Percentiles rank a stretch among this genome's conserved stretches.
Evolutionary conservation across 495 filamentous ascomycete genomes (phyloP).

Genomic region (Penicillium cinerascens): DNA sequence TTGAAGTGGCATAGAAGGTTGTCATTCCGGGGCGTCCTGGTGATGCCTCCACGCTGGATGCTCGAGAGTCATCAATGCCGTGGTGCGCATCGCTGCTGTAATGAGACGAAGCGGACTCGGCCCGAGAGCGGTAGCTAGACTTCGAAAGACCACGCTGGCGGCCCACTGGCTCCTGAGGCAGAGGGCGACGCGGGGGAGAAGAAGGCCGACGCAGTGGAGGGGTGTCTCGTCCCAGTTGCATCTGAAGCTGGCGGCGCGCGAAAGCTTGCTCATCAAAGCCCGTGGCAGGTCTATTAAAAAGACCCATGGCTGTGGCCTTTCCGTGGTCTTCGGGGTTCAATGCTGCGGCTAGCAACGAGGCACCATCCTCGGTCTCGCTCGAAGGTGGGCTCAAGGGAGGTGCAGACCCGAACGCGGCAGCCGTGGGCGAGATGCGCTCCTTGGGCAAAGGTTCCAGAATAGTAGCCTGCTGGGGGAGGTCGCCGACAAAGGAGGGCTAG

Average conservation of each 20-base stretch:
- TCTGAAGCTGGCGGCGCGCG: slow-evolving; percentile 71
- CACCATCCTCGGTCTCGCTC: slow-evolving; percentile 62
- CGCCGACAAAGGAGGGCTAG: slow-evolving; percentile 50
- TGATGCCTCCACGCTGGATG: slow-evolving; percentile 30
- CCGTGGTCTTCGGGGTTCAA: slow-evolving; percentile 75
- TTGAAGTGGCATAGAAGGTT: slow-evolving; percentile 45
- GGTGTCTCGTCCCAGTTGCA: slow-evolving; percentile 63
- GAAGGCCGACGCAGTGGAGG: slow-evolving; percentile 35
- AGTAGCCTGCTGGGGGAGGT: slow-evolving; percentile 30
- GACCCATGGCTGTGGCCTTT: slow-evolving; percentile 80
- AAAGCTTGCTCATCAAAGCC: slow-evolving; percentile 83
- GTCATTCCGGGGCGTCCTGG: slow-evolving; percentile 23
- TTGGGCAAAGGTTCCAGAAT: slow-evolving; percentile 19
- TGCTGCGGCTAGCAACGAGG: slow-evolving; percentile 49
- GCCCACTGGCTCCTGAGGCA: slow-evolving; percentile 26
- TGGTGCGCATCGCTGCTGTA: slow-evolving; percentile 38
- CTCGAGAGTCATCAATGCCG: slow-evolving; percentile 24
- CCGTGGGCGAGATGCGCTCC: slow-evolving; percentile 24
- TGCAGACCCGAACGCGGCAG: slow-evolving; percentile 38
- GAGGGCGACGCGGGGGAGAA: slow-evolving; percentile 26
- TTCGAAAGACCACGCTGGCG: slow-evolving; percentile 42
- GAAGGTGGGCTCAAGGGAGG: slow-evolving; percentile 72
- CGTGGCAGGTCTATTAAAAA: slow-evolving; percentile 75
- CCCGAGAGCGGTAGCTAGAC: slow-evolving; percentile 42
- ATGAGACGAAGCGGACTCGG: slow-evolving; percentile 45